Base-by-base conservation (phyloP, 441 rosid species). In the Brassica hybrid region DNA sequence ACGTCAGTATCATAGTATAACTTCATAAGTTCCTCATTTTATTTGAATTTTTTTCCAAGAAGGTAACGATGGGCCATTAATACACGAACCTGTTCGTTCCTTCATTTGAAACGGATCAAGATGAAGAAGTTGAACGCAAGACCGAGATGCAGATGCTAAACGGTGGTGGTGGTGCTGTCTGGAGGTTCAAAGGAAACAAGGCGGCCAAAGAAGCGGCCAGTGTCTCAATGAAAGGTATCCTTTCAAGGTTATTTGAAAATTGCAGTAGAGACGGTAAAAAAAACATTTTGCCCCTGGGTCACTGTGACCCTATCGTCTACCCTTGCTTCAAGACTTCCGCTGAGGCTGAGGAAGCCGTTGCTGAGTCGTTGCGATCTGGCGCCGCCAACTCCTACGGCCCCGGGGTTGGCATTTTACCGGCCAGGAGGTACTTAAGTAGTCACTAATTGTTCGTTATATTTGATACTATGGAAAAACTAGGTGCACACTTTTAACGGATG, bases 301-400 rank as follows among this genome's bases (percentile, higher is more conserved):
- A 84, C 30, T 93, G 94, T 25, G 94, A 91, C 59, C 94, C 97
- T 48, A 85, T 89, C 12, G 21, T 61, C 13, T 89, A 88, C 74
- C 85, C 87, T 10, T 77, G 85, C 85, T 88, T 89, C 62, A 80
- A 75, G 16, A 87, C 89, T 19, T 2, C 83, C 25, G 21, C 76
- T 14, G 79, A 41, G 18, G 93, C 93, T 6, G 90, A 83, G 81
- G 79, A 87, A 17, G 93, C 94, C 60, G 63, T 89, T 25, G 76
- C 74, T n/a, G 81, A 84, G 5, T 76, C 91, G 54, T 36, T 89
- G 19, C 76, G 77, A 6, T 89, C 94, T 23, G 88, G 79, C 8
- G 71, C 84, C 14, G 85, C 73, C 85, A 88, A 90, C 58, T 57
- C 73, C n/a, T 88, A 91, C 48, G 27, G 85, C 4, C 75, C 86